Evolutionary conservation across 1,284 basidiomycete species (phyloP).

Genomic region (Sutorius eximius): DNA sequence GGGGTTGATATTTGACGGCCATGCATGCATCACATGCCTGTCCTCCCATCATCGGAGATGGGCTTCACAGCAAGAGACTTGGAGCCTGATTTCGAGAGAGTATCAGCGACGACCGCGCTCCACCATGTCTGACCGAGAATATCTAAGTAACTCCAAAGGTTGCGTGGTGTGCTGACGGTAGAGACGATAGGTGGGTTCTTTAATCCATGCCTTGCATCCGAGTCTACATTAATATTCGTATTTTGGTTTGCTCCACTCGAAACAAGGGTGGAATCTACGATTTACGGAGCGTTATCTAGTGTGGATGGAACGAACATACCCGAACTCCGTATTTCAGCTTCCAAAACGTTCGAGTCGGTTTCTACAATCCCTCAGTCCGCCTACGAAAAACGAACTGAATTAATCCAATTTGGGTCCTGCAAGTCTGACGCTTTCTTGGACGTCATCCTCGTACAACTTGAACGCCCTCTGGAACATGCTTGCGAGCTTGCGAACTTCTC

Average conservation of each 20-base stretch:
- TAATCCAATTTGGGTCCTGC: constrained; percentile 63
- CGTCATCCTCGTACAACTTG: constrained; percentile 83
- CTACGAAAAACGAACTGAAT: neutral
- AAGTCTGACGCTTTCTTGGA: constrained; percentile 72
- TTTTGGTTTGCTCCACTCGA: constrained; percentile 1
- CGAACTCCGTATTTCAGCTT: neutral
- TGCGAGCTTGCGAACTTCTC: constrained; percentile 82
- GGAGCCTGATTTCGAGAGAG: constrained; percentile 11
- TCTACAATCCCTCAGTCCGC: neutral
- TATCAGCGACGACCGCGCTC: constrained; percentile 1
- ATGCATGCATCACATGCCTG: constrained; percentile 29
- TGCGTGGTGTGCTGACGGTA: constrained; percentile 23
- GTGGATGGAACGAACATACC: neutral
- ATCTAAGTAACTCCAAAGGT: neutral
- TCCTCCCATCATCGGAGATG: constrained; percentile 16
- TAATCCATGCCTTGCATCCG: neutral
- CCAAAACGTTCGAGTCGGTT: neutral
- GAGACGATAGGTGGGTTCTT: neutral
- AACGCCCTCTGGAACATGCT: constrained; percentile 95
- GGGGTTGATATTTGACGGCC: constrained; percentile 25
- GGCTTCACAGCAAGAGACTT: constrained; percentile 18
- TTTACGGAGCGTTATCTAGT: neutral
- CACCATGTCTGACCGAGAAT: constrained; percentile 3
- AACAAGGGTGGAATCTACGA: constrained; percentile 13
- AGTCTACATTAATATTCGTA: constrained; percentile 1